Evolutionary conservation across 1,284 basidiomycete genomes (phyloP), one percentile per base, ranked within the genome.

Genomic region (Puccinia horiana): DNA sequence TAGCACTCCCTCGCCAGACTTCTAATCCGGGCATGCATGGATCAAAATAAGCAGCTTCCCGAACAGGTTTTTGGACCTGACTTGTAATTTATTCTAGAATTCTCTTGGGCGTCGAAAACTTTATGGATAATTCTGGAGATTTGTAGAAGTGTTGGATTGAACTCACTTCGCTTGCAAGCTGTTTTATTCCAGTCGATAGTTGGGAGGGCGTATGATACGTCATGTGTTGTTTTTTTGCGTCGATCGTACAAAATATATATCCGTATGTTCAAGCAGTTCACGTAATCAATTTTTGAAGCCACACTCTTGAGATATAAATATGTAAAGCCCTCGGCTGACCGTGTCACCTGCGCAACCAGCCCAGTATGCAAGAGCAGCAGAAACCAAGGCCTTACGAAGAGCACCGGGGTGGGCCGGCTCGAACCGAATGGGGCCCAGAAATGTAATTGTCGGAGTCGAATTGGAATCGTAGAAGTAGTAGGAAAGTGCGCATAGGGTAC

Each of bases 121-220:
- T 47, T 8, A 52, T 6, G 49, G 49, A 52, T 8, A 52, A 8
- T 23, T 52, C n/a, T 3, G 49, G 49, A 23, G 18, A 8, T 47
- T 47, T 47, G 44, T 9, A 52, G 5, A 61, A n/a, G 37, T 16
- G 29, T 40, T 26, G 37, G 16, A 69, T 20, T 26, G 12, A 52
- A 69, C 76, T 65, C 16, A 78, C 76, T 47, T 78, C 76, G 65
- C 76, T 78, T 49, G 76, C 61, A 20, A 78, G 47, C 76, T 78
- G 12, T 37, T 44, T 37, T 26, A 44, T 67, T 67, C n/a, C 63
- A 35, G 35, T 26, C 26, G 8, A 63, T 26, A 26, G 58, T 35
- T 6, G 20, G 35, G 26, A 67, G 8, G 23, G 65, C 23, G 44
- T 37, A 42, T 37, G 18, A 8, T 20, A 26, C 11, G n/a, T 20